phyloP scores from a whole-genome alignment of 495 filamentous ascomycete genomes.

The Podospora tetraspora region DNA sequence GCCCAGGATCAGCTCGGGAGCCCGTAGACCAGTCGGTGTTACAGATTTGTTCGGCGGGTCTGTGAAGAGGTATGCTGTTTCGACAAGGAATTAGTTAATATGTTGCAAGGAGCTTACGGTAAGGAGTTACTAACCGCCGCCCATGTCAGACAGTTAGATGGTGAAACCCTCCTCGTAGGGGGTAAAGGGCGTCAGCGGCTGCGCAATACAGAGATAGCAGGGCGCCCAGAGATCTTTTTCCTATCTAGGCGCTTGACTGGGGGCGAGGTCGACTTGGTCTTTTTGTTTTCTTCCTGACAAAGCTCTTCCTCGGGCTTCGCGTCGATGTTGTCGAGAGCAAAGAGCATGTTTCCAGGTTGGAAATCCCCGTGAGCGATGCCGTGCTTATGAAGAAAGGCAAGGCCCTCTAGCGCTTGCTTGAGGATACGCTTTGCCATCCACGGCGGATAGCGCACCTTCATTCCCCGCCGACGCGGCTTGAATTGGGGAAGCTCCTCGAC shows the following conservation, averaged over 20 bases:
- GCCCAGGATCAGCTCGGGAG: slow-evolving; percentile 1
- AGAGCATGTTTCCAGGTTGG: slow-evolving; percentile 44
- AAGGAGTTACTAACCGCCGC: neutral
- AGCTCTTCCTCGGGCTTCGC: slow-evolving; percentile 2
- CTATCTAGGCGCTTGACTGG: neutral
- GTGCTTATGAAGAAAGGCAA: slow-evolving; percentile 40
- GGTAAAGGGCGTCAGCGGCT: slow-evolving; percentile 1
- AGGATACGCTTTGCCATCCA: slow-evolving; percentile 39
- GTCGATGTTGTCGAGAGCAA: slow-evolving; percentile 2
- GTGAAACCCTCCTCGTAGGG: neutral
- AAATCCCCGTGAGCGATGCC: slow-evolving; percentile 46
- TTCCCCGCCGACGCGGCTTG: neutral
- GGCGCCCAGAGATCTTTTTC: neutral
- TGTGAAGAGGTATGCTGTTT: neutral
- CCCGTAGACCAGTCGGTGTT: neutral
- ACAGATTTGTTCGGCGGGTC: neutral
- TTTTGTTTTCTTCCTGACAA: neutral
- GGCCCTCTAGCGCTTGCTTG: slow-evolving; percentile 37
- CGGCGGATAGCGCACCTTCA: slow-evolving; percentile 34
- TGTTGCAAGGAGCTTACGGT: neutral
- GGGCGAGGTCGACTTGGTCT: slow-evolving; percentile 1
- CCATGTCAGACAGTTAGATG: slow-evolving; percentile 2
- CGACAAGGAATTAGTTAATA: neutral
- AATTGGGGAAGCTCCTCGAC: slow-evolving; percentile 6
- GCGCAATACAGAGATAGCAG: neutral